These are phyloP conservation scores for Pleurotus cornucopiae DNA, from an alignment of 768 basidiomycete species.

Conservation along the genomic window DNA sequence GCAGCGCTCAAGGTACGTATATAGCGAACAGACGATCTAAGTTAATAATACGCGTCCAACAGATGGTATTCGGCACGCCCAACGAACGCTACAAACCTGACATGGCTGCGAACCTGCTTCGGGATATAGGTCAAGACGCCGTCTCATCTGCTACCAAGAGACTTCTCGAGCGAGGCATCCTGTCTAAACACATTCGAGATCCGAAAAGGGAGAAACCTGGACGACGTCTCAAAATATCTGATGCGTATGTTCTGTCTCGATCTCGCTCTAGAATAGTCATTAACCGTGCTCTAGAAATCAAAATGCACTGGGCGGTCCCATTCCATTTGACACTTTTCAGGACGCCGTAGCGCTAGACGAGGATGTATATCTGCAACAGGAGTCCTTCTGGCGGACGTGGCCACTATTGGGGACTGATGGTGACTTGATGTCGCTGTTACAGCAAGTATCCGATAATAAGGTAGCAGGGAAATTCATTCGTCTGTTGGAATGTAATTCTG, in stretches of 20 bases:
- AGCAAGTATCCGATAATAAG: slow-evolving; percentile 80
- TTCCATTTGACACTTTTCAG: slow-evolving; percentile 61
- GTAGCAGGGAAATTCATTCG: slow-evolving; percentile 27
- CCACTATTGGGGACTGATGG: slow-evolving; percentile 76
- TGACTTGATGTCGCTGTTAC: slow-evolving; percentile 70
- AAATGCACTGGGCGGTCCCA: slow-evolving; percentile 58
- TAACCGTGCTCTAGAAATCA: slow-evolving; percentile 46
- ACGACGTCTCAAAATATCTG: slow-evolving; percentile 72
- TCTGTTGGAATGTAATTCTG: slow-evolving; percentile 2
- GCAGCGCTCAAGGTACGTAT: slow-evolving; percentile 61
- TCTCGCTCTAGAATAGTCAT: not conserved
- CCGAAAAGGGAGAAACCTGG: slow-evolving; percentile 64
- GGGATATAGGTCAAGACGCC: slow-evolving; percentile 48
- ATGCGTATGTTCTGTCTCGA: slow-evolving; percentile 37
- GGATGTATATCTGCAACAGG: slow-evolving; percentile 44
- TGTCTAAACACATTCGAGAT: slow-evolving; percentile 66
- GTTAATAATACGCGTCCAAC: not conserved
- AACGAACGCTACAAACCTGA: slow-evolving; percentile 63
- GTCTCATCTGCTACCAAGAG: slow-evolving; percentile 54
- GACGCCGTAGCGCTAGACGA: slow-evolving; percentile 63
- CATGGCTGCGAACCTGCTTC: slow-evolving; percentile 53
- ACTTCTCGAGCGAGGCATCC: slow-evolving; percentile 58
- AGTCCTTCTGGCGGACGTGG: slow-evolving; percentile 70
- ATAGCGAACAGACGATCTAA: too few species aligned
- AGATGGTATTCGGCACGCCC: slow-evolving; percentile 81